A percentile compares a stretch with the other conserved stretches of the same genome.
phyloP scores from a whole-genome alignment of 345 rosid genomes.

The Salix suchowensis region DNA sequence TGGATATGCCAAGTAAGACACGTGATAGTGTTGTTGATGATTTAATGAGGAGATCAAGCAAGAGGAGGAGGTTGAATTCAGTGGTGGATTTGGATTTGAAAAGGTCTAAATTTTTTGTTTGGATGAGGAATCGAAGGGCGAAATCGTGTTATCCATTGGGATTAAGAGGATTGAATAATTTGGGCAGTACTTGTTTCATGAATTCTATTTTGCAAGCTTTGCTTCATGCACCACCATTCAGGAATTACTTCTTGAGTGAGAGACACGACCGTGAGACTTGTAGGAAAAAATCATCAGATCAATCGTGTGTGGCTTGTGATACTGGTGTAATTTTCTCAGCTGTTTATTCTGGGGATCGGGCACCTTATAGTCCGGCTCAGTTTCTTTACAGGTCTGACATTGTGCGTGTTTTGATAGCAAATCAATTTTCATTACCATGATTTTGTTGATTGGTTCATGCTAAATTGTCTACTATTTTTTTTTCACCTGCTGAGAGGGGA shows the following conservation, averaged over 20 bases:
- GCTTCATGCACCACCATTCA: constrained; percentile 27
- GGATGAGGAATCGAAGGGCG: constrained; percentile 18
- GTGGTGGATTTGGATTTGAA: constrained; percentile 45
- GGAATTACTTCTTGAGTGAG: constrained; percentile 26
- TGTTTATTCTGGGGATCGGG: constrained; percentile 24
- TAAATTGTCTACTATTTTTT: constrained; percentile 5
- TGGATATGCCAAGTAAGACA: constrained; percentile 15
- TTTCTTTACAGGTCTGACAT: constrained; percentile 33
- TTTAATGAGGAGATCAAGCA: constrained; percentile 21
- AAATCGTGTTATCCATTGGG: constrained; percentile 29
- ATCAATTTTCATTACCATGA: not conserved
- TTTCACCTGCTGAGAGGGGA: not conserved
- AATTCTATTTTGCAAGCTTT: constrained; percentile 32
- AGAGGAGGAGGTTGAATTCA: constrained; percentile 31
- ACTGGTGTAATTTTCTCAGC: constrained; percentile 18
- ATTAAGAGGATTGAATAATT: constrained; percentile 30
- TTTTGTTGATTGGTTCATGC: constrained; percentile 1
- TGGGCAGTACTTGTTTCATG: constrained; percentile 32
- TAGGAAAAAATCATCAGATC: constrained; percentile 19
- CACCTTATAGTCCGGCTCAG: constrained; percentile 30
- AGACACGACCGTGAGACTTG: constrained; percentile 22
- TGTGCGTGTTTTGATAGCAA: constrained; percentile 1
- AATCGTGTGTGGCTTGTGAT: constrained; percentile 24
- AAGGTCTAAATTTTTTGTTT: constrained; percentile 35
- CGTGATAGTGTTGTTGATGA: constrained; percentile 7